phyloP scores from a whole-genome alignment of 345 rosid species.

The Aethionema arabicum region DNA sequence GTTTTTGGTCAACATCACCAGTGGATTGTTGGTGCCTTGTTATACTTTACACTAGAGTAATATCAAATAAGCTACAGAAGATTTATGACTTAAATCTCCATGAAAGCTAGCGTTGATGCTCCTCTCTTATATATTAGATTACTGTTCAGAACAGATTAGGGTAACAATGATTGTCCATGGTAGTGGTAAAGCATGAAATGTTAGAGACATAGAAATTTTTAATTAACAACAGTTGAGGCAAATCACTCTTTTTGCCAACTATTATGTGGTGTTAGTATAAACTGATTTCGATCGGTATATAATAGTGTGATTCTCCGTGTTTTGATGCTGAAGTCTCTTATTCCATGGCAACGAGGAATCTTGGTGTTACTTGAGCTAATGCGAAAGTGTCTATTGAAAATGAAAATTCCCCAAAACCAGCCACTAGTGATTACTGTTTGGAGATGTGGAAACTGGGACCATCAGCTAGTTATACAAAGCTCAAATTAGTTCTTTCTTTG shows the following conservation, averaged over 20 bases:
- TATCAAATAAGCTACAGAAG: too few species aligned
- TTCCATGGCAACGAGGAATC: slow-evolving; percentile 7
- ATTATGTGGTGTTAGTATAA: slow-evolving; percentile 9
- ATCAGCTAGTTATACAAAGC: slow-evolving; percentile 15
- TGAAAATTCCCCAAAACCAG: not conserved
- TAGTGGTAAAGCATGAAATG: not conserved
- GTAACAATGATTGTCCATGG: not conserved
- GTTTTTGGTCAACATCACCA: not conserved
- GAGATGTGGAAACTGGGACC: slow-evolving; percentile 4
- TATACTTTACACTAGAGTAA: too few species aligned
- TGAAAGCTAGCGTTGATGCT: not conserved
- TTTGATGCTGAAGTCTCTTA: not conserved
- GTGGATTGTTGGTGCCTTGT: not conserved
- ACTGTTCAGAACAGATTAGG: slow-evolving; percentile 11
- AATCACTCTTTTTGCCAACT: not conserved
- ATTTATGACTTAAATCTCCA: not conserved
- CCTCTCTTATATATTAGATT: not conserved
- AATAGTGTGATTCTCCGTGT: slow-evolving; percentile 2
- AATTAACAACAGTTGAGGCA: not conserved
- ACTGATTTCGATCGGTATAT: not conserved
- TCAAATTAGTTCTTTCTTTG: not conserved
- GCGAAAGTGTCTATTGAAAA: slow-evolving; percentile 9
- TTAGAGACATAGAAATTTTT: not conserved
- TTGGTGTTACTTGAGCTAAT: slow-evolving; percentile 1
- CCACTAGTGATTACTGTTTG: not conserved